Evolutionary conservation across 2,329 filamentous ascomycete genomes (phyloP), one percentile per base, ranked within the genome.

Genomic region (Chlorencoelia australis): DNA sequence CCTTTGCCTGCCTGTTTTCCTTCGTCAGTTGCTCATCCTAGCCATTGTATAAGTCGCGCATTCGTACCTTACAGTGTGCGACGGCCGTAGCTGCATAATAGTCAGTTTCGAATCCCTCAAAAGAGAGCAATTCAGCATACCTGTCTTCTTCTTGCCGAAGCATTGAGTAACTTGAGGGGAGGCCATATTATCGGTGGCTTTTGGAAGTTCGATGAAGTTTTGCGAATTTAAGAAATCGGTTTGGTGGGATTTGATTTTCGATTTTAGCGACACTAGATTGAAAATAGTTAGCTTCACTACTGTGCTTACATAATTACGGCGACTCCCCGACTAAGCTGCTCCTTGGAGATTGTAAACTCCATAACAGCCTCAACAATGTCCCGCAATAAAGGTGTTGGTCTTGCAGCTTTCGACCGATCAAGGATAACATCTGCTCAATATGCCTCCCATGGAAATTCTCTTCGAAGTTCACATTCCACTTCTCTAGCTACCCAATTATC

Each of bases 81-180:
- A 85, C 80, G 57, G 71, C 71, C 48, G 71, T 75, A 56, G 79
- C 79, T 75, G 62, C 56, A 9, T 57, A 41, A 44, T 43, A 33
- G 40, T 48, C 47, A 54, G 33, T 18, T 13, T 18, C 60, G 52
- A 61, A 57, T 43, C 58, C 51, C 50, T 24, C 32, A 27, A 20
- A 10, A 30, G 11, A 24, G 15, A 21, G 21, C 13, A 26, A 37
- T 25, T 39, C 28, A 25, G 28, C 40, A 33, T 51, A 51, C 52
- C 52, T 52, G 50, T 87, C 77, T 84, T 86, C 78, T 88, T 88
- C 82, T 95, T 95, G 81, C 88, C 88, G 83, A 96, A 95, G 83
- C 87, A 94, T 79, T 94, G 87, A 61, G 87, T 82, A 68, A 77
- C 82, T 71, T 83, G 80, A 58, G 74, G 71, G 67, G 82, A 80